Percentiles rank a stretch among this genome's conserved stretches.
Evolutionary conservation across 1,284 basidiomycete genomes (phyloP).

Genomic region (Heterobasidion parviporum): DNA sequence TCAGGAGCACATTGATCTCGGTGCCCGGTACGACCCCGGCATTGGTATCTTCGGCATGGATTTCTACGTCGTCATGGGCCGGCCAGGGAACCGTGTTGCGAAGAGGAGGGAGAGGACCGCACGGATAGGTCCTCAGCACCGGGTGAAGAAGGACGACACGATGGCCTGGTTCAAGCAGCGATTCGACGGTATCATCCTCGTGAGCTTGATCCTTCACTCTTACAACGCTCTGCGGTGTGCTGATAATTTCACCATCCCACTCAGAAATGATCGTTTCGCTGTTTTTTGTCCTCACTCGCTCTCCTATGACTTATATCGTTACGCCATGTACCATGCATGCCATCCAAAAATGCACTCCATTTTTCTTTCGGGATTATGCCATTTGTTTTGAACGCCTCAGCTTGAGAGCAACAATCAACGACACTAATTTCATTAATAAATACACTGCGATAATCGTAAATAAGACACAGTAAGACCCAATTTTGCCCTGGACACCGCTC

Average conservation of each 20-base stretch:
- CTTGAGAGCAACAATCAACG: neutral
- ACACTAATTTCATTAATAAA: neutral
- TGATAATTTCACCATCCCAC: neutral
- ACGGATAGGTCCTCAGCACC: constrained; percentile 83
- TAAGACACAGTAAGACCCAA: neutral
- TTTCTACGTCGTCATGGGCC: constrained; percentile 97
- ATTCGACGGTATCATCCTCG: constrained; percentile 94
- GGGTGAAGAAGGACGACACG: constrained; percentile 88
- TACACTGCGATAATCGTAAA: neutral
- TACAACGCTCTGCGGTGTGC: neutral
- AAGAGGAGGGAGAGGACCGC: constrained; percentile 88
- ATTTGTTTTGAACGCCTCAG: neutral
- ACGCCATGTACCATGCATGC: constrained; percentile 21
- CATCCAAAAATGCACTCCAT: constrained; percentile 5
- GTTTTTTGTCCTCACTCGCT: constrained; percentile 12
- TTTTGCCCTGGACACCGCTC: too few relatives aligned
- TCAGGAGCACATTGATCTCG: constrained; percentile 98
- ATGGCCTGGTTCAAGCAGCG: constrained; percentile 99
- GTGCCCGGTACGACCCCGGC: constrained; percentile 94
- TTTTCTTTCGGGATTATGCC: neutral
- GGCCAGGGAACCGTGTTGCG: constrained; percentile 90
- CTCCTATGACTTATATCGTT: constrained; percentile 21
- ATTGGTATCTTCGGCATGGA: constrained; percentile 99
- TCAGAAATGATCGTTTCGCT: constrained; percentile 13
- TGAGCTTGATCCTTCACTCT: constrained; percentile 29